Base-by-base conservation (phyloP, 176 grass and related monocot species). In the Juncus effusus region DNA sequence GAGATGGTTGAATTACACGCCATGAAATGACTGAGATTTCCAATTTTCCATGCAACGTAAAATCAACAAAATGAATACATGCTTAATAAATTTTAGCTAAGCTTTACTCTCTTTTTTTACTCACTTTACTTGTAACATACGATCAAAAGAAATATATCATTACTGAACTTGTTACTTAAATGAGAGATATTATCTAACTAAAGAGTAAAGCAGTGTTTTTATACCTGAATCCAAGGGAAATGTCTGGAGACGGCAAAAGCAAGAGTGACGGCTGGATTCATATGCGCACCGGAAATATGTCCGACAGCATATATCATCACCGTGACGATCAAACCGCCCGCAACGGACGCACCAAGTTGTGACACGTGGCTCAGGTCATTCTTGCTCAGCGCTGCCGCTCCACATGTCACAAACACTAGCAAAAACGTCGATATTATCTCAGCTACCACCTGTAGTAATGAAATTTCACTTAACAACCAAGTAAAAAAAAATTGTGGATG, bases 221-320 rank as follows among this genome's bases (percentile, higher is more conserved):
- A 6, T 8, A 72, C 95, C 85, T 99, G 81, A 35, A 81, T 94
- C 89, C 95, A 99, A 3, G 95, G 95, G 51, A 99, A 99, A 82
- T 85, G 84, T 39, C 85, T 74, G 56, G 80, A 99, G 16, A 73
- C 76, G 8, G 95, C 95, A 70, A 94, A 94, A 68, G 95, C 85
- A 13, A 99, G 77, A 7, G 95, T 99, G 78, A 99, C 89, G 35
- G 95, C 89, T 3, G 89, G 95, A 77, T 99, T 99, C 84, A 99
- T 86, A 72, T 99, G 95, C 0, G 89, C 95, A 53, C 89, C 95
- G 56, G 95, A 99, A 68, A 99, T 83, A 81, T 99, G 95, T 1
- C 95, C 89, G 10, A 90, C 80, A 13, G 95, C 78, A 77, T 99
- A 99, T 64, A 99, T 87, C 83, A 99, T 84, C 64, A 80, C 95